phyloP scores from a whole-genome alignment of 1,139 yeast species.

The Blastobotrys aristatus region DNA sequence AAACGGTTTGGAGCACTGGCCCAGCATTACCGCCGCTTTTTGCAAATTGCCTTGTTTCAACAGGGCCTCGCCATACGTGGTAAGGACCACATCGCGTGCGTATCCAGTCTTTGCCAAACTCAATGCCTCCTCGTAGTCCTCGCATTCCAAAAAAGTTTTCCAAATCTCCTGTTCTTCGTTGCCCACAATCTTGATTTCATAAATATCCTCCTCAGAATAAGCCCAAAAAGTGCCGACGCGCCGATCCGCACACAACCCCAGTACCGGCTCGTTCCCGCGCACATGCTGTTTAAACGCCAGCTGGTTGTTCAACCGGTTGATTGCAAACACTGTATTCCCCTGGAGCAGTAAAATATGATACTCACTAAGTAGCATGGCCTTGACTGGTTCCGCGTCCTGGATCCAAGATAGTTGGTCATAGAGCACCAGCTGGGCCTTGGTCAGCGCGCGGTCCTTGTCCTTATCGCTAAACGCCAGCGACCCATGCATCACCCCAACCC shows the following conservation, averaged over 20 bases:
- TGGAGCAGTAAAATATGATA: constrained; percentile 50
- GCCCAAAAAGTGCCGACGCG: constrained; percentile 56
- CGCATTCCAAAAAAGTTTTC: constrained; percentile 60
- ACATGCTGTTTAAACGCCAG: constrained; percentile 41
- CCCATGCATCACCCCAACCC: constrained; percentile 44
- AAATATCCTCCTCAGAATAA: constrained; percentile 46
- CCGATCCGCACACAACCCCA: constrained; percentile 60
- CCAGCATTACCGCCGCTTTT: constrained; percentile 61
- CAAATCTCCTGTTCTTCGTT: constrained; percentile 74
- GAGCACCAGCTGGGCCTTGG: constrained; percentile 39
- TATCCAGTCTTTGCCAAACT: constrained; percentile 40
- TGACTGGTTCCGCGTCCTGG: constrained; percentile 9
- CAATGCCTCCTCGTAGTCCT: constrained; percentile 67
- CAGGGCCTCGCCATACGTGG: constrained; percentile 59
- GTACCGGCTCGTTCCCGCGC: constrained; percentile 41
- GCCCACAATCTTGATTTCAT: constrained; percentile 57
- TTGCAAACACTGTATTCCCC: constrained; percentile 38
- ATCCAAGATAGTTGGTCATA: constrained; percentile 36
- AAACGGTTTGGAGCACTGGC: constrained; percentile 60
- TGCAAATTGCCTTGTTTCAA: constrained; percentile 34
- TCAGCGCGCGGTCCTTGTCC: constrained; percentile 22
- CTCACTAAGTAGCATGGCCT: constrained; percentile 39
- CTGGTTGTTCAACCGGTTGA: constrained; percentile 48
- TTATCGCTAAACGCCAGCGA: constrained; percentile 20
- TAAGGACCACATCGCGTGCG: constrained; percentile 51